Percentiles rank a stretch among this genome's conserved stretches.
Conservation (phyloP, 495 filamentous ascomycete species). For the Daldinia caldariorum region DNA sequence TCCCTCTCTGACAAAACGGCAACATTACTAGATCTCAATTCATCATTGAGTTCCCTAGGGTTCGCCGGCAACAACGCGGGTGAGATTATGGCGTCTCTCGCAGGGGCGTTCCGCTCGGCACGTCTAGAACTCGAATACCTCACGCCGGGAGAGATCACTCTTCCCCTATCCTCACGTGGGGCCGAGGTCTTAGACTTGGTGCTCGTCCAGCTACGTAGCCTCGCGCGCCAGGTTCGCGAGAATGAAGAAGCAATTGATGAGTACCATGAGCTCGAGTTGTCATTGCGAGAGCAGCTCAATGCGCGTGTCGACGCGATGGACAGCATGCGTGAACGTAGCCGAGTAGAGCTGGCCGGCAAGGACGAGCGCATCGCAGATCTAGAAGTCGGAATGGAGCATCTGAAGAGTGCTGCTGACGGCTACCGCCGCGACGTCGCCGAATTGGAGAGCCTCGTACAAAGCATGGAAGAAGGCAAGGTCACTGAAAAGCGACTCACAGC, state of each 20-base stretch:
- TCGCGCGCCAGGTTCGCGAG: constrained; percentile 59
- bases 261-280: constrained; percentile 60
- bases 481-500: constrained; percentile 38
- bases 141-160: constrained; percentile 68
- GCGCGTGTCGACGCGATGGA: constrained; percentile 56
- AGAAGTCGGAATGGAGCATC: constrained; percentile 65
- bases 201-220: constrained; percentile 53
- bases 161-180: constrained; percentile 57
- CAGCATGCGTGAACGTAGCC: constrained; percentile 43
- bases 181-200: constrained; percentile 58
- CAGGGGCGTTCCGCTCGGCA: constrained; percentile 67
- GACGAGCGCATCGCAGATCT: constrained; percentile 66
- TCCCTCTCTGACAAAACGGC: constrained; percentile 54
- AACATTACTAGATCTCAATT: constrained; percentile 48
- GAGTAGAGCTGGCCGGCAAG: constrained; percentile 56
- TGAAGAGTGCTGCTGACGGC: constrained; percentile 68
- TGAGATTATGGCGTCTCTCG: constrained; percentile 64
- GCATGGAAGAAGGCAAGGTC: constrained; percentile 62
- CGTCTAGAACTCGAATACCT: constrained; percentile 73
- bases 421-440: constrained; percentile 72
- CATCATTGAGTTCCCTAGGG: constrained; percentile 60
- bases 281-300: constrained; percentile 59
- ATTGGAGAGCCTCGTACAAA: constrained; percentile 68
- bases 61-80: constrained; percentile 61
- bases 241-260: constrained; percentile 66